A percentile compares a stretch with the other conserved stretches of the same genome.
phyloP scores from a whole-genome alignment of 179 eudicot species.

The Spinacia oleracea region DNA sequence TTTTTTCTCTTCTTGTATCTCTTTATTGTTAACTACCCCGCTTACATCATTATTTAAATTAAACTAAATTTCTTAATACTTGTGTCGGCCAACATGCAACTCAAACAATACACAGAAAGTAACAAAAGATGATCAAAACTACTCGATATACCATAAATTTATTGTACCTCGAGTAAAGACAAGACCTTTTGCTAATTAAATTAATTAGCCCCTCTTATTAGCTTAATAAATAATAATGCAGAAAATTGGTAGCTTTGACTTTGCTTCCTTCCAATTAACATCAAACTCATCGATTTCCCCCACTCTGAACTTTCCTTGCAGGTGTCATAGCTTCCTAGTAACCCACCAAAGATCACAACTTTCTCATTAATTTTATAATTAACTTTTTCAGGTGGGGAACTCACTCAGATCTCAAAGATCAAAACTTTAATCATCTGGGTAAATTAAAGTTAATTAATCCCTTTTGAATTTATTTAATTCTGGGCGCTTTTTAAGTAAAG shows the following conservation, averaged over 20 bases:
- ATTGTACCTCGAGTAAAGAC: too few species aligned
- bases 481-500: too few species aligned
- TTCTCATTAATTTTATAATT: neutral
- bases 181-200: too few species aligned
- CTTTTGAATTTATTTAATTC: neutral
- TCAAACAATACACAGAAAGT: too few species aligned
- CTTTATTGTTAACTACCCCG: too few species aligned
- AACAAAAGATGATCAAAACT: too few species aligned
- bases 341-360: conserved; percentile 12
- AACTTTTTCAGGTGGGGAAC: neutral
- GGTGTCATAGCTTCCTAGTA: conserved; percentile 15
- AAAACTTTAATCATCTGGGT: conserved; percentile 5
- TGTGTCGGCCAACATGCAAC: too few species aligned
- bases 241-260: conserved; percentile 7
- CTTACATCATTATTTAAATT: too few species aligned
- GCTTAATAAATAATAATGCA: neutral
- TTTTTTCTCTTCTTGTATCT: too few species aligned
- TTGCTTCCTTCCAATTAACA: conserved; percentile 1
- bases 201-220: conserved; percentile 9
- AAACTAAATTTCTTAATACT: too few species aligned
- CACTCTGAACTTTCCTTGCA: conserved; percentile 13
- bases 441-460: neutral
- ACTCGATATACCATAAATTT: too few species aligned
- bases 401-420: conserved; percentile 1
- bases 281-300: neutral